Evolutionary conservation across 176 grass and related monocot species (phyloP).

Genomic region (Carex littledalei): DNA sequence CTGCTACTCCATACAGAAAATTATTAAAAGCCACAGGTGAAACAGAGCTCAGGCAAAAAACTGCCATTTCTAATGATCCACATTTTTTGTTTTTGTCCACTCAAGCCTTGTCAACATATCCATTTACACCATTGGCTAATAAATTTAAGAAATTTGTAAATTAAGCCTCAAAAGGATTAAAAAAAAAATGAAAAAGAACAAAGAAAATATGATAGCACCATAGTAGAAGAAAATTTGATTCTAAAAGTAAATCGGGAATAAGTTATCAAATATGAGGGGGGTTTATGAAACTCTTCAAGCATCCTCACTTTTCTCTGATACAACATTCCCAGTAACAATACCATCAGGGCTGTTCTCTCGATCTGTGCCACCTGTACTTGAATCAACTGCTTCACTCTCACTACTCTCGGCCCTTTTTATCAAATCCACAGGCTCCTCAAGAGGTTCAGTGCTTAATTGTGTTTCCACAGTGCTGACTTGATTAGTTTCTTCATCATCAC

Average conservation of each 20-base stretch:
- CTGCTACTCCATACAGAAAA: too few species aligned
- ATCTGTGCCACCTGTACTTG: conserved; percentile 17
- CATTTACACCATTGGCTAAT: conserved; percentile 6
- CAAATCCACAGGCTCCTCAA: conserved; percentile 25
- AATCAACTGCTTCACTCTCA: conserved; percentile 25
- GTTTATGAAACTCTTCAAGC: neutral
- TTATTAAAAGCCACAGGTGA: too few species aligned
- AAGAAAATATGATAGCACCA: neutral
- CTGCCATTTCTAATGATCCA: neutral
- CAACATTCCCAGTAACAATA: conserved; percentile 14
- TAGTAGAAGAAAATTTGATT: neutral
- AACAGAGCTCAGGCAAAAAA: neutral
- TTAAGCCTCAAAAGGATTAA: neutral
- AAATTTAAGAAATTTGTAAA: neutral
- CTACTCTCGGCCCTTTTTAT: conserved; percentile 15
- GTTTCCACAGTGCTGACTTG: conserved; percentile 20
- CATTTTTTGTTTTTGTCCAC: neutral
- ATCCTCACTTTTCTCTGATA: conserved; percentile 11
- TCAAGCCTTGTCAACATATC: neutral
- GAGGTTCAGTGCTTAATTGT: conserved; percentile 19
- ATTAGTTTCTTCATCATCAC: neutral
- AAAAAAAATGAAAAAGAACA: neutral
- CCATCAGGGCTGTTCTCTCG: conserved; percentile 13
- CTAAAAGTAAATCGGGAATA: neutral
- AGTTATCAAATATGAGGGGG: neutral